phyloP scores from a whole-genome alignment of 2,329 filamentous ascomycete genomes.

The Alternaria sp. region DNA sequence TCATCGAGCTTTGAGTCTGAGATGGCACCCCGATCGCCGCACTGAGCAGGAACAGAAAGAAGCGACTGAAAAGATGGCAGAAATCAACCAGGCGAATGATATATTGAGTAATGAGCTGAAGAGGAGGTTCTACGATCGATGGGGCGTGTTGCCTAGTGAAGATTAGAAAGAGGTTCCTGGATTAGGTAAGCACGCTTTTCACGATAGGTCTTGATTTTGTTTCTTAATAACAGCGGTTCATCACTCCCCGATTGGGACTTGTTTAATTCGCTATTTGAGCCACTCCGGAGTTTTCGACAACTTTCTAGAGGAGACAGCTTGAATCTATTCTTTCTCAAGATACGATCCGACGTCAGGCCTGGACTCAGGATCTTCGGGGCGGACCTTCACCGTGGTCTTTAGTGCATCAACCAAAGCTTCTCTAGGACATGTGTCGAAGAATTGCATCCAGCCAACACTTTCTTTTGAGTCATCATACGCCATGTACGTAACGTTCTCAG shows the following conservation, averaged over 20 bases:
- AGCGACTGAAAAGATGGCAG: conserved; percentile 35
- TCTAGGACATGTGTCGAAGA: too few species aligned
- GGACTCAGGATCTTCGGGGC: too few species aligned
- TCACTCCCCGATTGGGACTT: too few species aligned
- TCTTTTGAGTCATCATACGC: fast-evolving
- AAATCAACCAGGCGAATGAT: conserved; percentile 34
- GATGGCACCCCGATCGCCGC: conserved; percentile 81
- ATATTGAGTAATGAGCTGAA: conserved; percentile 22
- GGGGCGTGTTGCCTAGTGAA: conserved; percentile 9
- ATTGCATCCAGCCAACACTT: background rate
- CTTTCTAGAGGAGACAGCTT: too few species aligned
- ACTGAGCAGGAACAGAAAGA: conserved; percentile 10
- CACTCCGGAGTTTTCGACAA: background rate
- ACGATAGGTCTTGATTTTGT: fast-evolving
- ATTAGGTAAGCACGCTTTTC: too few species aligned
- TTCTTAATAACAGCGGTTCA: too few species aligned
- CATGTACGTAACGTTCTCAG: fast-evolving
- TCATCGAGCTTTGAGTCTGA: conserved; percentile 93
- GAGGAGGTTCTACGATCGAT: conserved; percentile 31
- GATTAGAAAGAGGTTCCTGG: background rate
- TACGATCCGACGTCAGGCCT: background rate
- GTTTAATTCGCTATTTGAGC: too few species aligned
- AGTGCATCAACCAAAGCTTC: too few species aligned
- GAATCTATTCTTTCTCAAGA: background rate
- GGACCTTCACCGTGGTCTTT: too few species aligned